These are phyloP conservation scores for Enterocytospora artemiae DNA, from an alignment of 371 early-diverging fungal genomes.

Conservation along the genomic window DNA sequence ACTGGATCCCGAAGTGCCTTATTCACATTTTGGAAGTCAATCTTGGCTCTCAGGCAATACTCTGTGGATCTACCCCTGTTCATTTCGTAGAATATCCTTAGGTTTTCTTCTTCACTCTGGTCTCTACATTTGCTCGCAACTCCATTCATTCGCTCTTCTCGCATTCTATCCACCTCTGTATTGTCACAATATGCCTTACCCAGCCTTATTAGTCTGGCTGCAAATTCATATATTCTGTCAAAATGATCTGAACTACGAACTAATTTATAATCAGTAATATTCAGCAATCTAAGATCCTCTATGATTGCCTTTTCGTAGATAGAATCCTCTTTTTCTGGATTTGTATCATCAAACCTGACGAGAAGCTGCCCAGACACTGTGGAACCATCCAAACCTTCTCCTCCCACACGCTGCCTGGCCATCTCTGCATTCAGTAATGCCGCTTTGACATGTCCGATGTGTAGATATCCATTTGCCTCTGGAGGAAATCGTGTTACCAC, in stretches of 20 bases:
- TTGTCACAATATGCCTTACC: constrained; percentile 92
- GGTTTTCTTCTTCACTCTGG: constrained; percentile 72
- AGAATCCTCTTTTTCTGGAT: constrained; percentile 86
- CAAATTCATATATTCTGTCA: constrained; percentile 71
- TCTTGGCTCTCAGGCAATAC: constrained; percentile 92
- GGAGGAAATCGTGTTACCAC: constrained; percentile 85
- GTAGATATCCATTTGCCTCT: constrained; percentile 90
- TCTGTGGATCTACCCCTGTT: constrained; percentile 63
- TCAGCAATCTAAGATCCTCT: constrained; percentile 58
- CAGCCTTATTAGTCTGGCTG: constrained; percentile 71
- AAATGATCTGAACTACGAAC: constrained; percentile 91
- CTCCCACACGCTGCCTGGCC: constrained; percentile 70
- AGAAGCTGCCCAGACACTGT: constrained; percentile 89
- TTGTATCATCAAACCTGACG: constrained; percentile 97
- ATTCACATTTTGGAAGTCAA: constrained; percentile 77
- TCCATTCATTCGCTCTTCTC: constrained; percentile 75
- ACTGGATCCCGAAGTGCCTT: constrained; percentile 97
- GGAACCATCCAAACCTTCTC: no score
- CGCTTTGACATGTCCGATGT: constrained; percentile 98
- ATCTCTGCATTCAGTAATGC: constrained; percentile 91
- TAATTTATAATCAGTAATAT: constrained; percentile 68
- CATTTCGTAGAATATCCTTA: constrained; percentile 84
- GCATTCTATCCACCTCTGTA: constrained; percentile 77
- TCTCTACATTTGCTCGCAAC: constrained; percentile 76
- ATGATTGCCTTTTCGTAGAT: constrained; percentile 52